Conservation (phyloP, 768 basidiomycete genomes). For the Podaxis rugospora region DNA sequence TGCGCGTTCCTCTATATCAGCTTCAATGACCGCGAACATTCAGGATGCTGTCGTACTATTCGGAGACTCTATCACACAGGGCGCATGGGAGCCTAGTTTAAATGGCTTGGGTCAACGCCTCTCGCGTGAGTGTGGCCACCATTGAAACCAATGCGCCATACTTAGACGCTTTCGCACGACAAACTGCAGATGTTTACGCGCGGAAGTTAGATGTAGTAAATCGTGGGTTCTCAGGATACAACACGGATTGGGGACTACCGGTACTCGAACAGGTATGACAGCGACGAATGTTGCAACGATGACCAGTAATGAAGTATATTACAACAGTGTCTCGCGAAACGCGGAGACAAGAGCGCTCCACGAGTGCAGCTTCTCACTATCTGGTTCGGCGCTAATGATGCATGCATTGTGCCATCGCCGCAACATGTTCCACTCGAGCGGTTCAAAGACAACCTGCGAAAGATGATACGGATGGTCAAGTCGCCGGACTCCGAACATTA, state of each 20-base stretch:
- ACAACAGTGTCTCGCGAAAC: constrained; percentile 54
- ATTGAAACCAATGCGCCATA: neutral
- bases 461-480: constrained; percentile 59
- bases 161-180: neutral
- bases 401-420: constrained; percentile 53
- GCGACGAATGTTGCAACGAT: neutral
- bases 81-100: constrained; percentile 45
- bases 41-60: constrained; percentile 72
- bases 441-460: constrained; percentile 60
- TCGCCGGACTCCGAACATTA: constrained; percentile 59
- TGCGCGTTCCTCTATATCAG: neutral
- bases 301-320: neutral
- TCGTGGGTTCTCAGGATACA: constrained; percentile 82
- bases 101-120: constrained; percentile 68
- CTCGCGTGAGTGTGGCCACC: constrained; percentile 41
- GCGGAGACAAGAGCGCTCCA: constrained; percentile 42
- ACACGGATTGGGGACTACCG: constrained; percentile 81
- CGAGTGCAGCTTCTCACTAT: constrained; percentile 72
- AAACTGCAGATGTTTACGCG: constrained; percentile 59
- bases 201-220: constrained; percentile 85
- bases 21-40: constrained; percentile 48
- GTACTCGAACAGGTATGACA: constrained; percentile 67
- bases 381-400: constrained; percentile 92
- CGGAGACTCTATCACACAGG: constrained; percentile 81
- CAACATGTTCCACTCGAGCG: constrained; percentile 75